Percentiles rank a stretch among this genome's conserved stretches.
Conservation (phyloP, 2,329 filamentous ascomycete genomes). For the Aspergillus sp. region DNA sequence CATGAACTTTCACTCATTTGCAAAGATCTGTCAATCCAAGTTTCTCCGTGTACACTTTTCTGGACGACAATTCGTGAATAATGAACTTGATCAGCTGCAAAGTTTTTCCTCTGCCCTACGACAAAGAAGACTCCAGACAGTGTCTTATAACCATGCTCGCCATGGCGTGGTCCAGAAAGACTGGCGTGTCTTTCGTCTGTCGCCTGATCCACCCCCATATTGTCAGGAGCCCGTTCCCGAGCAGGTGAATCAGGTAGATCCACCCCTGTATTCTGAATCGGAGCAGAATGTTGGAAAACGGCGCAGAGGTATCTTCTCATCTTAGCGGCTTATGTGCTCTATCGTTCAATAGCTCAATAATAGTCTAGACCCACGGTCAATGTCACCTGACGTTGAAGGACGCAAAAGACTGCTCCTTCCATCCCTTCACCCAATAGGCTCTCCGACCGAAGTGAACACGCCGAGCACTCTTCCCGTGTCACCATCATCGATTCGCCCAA, state of each 20-base stretch:
- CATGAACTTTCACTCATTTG: conserved; percentile 20
- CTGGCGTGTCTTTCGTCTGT: conserved; percentile 22
- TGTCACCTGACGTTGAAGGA: conserved; percentile 17
- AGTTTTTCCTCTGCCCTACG: conserved; percentile 19
- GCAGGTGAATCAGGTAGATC: conserved; percentile 19
- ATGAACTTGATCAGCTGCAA: conserved; percentile 21
- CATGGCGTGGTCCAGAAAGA: conserved; percentile 22
- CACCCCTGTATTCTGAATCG: conserved; percentile 21
- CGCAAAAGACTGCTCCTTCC: conserved; percentile 22
- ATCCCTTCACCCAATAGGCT: conserved; percentile 20
- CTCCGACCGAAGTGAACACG: conserved; percentile 27
- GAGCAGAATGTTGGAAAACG: conserved; percentile 22
- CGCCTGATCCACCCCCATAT: conserved; percentile 26
- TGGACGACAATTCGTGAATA: conserved; percentile 23
- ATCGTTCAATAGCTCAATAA: conserved; percentile 18
- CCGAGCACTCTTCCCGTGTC: conserved; percentile 22
- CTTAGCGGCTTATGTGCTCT: conserved; percentile 14
- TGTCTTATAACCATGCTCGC: conserved; percentile 21
- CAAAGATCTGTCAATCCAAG: conserved; percentile 26
- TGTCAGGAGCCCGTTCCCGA: conserved; percentile 15
- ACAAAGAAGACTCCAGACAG: conserved; percentile 18
- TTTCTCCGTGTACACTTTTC: conserved; percentile 25
- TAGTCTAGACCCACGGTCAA: conserved; percentile 22
- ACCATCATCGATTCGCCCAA: conserved; percentile 23
- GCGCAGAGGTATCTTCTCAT: conserved; percentile 25